Base-by-base conservation (phyloP, 225 moss, liverwort and hornwort species). In the Asterella californica region DNA sequence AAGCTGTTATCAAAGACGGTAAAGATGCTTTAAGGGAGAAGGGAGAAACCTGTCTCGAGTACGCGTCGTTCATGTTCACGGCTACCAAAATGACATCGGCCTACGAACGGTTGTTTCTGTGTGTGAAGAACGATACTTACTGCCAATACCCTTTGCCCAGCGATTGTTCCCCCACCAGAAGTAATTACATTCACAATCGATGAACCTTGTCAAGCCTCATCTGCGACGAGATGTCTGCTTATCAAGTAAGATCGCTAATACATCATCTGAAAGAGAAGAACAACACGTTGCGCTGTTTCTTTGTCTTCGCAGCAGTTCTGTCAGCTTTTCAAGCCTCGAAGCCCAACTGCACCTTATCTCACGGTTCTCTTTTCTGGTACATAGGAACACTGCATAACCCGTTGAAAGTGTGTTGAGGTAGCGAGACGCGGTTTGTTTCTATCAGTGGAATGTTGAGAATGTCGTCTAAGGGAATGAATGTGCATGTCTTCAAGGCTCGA, bases 71-170 rank as follows among this genome's bases (percentile, higher is more conserved):
- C 82, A 90, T 95, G 88, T 99, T 99, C 89, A 92, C 95, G 34
- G 95, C 92, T 73, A 86, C 83, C 62, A 99, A 95, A 81, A 99
- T 99, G 99, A 95, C 90, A 48, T 82, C 95, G 17, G 88, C 95
- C 8, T 99, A 99, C 70, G 99, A 99, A 82, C 92, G 99, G 36
- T 89, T 99, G 75, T 99, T 99, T 45, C 86, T 99, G 5, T 99
- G 99, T 32, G 93, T 99, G 90, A 83, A 83, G 32, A 79, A 95
- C 14, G 74, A 91, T 50, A 85, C 72, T 8, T 90, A 87, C 85
- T 99, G 99, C 72, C 79, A 77, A 1, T 95, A 99, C 53, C 94
- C 99, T 2, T 73, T 93, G 84, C 88, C 90, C 52, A 79, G 86
- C n/a, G 99, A 99, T 82, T 85, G 66, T 86, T 4, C 83, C 82